Evolutionary conservation across 345 rosid genomes (phyloP).

Genomic region (Bruguiera sexangula): DNA sequence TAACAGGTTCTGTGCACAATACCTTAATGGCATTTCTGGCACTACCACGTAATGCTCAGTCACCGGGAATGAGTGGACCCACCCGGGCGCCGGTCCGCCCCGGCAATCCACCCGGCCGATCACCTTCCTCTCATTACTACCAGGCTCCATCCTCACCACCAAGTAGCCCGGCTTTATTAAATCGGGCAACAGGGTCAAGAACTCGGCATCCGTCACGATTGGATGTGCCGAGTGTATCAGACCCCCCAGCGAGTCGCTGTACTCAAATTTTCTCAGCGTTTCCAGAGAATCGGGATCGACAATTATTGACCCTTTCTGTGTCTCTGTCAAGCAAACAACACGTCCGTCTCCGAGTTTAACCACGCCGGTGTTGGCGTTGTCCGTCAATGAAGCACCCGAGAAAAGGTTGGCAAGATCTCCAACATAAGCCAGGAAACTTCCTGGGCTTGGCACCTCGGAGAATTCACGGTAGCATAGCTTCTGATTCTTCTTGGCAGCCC

Average conservation of each 20-base stretch:
- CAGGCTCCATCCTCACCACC: constrained; percentile 77
- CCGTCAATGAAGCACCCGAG: constrained; percentile 86
- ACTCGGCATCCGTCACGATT: constrained; percentile 68
- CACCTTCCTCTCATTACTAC: constrained; percentile 75
- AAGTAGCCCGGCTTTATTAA: constrained; percentile 67
- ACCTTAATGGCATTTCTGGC: constrained; percentile 92
- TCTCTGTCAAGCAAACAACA: constrained; percentile 85
- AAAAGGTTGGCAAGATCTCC: constrained; percentile 66
- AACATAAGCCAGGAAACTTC: constrained; percentile 57
- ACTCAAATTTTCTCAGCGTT: constrained; percentile 67
- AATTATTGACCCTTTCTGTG: constrained; percentile 80
- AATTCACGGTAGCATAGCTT: constrained; percentile 82
- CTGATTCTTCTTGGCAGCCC: constrained; percentile 67
- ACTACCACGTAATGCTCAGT: constrained; percentile 75
- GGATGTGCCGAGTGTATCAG: constrained; percentile 92
- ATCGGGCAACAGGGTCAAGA: constrained; percentile 80
- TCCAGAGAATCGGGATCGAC: constrained; percentile 65
- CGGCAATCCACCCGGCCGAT: constrained; percentile 75
- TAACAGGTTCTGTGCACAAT: constrained; percentile 68
- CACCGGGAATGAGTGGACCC: constrained; percentile 97
- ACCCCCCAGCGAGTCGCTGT: constrained; percentile 62
- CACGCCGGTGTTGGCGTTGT: constrained; percentile 91
- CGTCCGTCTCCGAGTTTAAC: constrained; percentile 82
- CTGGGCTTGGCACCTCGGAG: constrained; percentile 72
- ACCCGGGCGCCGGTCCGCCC: constrained; percentile 78